Base-by-base conservation (phyloP, 176 grass and related monocot species). In the Oryza australiensis region DNA sequence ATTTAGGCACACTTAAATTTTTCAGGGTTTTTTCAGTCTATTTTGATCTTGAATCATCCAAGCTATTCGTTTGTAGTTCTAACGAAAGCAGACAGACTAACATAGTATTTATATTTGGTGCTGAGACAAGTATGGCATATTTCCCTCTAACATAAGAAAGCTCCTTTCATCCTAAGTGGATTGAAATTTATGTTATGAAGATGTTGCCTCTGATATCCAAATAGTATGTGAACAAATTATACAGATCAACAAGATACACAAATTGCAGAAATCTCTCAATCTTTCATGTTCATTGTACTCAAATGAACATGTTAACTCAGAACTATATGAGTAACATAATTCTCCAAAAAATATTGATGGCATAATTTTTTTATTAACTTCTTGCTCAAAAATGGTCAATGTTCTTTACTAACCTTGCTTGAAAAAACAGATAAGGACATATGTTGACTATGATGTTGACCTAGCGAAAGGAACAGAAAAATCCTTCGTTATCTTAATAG, bases 381-480 rank as follows among this genome's bases (percentile, higher is more conserved):
- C 66, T 77, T 82, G 57, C 66, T 77, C 18, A 72, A 64, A 64
- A 34, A 83, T 76, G 20, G 70, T 45, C 29, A 62, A 62, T 28
- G 2, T 30, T 82, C 63, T 75, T n/a, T 18, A 8, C 62, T 82
- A n/a, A 76, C 46, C 70, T 86, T 45, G 5, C 71, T 48, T 29
- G 30, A 76, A 63, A 63, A 64, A 51, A 70, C 15, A 48, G 20
- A 45, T 16, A 32, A 43, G 18, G 5, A 1, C 29, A n/a, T 38
- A 49, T 22, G 72, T 73, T 78, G 14, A 35, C 3, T 46, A 5
- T 62, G 53, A 49, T 49, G 46, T 49, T 55, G 51, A 55, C 41
- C 72, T 10, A 24, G 9, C 20, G 9, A 57, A 8, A 73, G 14
- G 18, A 84, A 84, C 49, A 55, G 29, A 33, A 69, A 73, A 0